Conservation (phyloP, 331 rosid species). For the Cydonia oblonga region DNA sequence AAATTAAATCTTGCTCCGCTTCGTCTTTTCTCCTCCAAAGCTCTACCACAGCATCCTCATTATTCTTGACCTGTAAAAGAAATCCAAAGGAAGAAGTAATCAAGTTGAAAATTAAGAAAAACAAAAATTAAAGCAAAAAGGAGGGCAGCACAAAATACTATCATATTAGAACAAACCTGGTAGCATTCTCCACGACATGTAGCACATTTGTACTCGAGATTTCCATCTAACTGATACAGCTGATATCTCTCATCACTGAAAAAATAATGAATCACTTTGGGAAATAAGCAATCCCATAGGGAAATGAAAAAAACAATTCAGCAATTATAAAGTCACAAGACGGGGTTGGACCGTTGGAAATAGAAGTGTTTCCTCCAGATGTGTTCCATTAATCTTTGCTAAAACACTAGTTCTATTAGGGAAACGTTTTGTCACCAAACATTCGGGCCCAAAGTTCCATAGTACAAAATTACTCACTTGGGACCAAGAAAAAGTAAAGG, state of each 20-base stretch:
- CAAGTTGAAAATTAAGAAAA: background rate
- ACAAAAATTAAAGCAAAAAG: background rate
- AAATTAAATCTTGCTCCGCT: constrained; percentile 65
- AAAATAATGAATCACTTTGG: background rate
- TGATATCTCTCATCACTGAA: constrained; percentile 86
- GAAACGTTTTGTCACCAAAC: background rate
- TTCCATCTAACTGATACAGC: constrained; percentile 88
- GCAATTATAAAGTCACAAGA: background rate
- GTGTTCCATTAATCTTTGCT: background rate
- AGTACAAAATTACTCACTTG: too few relatives aligned
- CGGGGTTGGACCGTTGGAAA: background rate
- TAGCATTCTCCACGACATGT: constrained; percentile 97
- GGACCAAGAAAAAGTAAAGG: background rate
- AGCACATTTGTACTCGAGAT: constrained; percentile 86
- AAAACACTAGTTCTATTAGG: background rate
- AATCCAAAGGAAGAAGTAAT: background rate
- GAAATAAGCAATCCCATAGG: constrained; percentile 14
- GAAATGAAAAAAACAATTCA: background rate
- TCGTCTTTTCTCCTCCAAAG: constrained; percentile 89
- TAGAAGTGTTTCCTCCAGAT: background rate
- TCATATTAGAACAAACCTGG: constrained; percentile 38
- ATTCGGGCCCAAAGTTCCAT: background rate
- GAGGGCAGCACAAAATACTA: background rate
- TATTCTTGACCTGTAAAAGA: constrained; percentile 59
- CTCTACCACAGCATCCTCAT: constrained; percentile 94